Conservation (phyloP, 78 protist genomes). For the Neovahlkampfia damariscottae region DNA sequence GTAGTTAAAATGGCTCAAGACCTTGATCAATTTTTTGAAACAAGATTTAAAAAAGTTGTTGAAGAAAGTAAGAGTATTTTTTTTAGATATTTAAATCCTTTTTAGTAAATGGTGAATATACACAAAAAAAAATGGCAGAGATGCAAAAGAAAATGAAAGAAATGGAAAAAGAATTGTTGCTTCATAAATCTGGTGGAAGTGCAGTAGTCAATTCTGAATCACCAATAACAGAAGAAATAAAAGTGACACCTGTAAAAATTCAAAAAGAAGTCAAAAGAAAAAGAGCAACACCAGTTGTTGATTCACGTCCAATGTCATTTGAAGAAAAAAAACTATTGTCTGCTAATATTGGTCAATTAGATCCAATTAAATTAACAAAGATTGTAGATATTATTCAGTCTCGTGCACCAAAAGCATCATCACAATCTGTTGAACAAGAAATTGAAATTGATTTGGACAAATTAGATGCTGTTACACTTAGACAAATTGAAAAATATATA, state of each 20-base stretch:
- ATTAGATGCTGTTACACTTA: background rate
- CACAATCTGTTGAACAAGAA: background rate
- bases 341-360: background rate
- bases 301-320: background rate
- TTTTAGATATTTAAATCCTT: background rate
- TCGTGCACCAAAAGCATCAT: background rate
- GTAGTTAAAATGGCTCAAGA: background rate
- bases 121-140: no score
- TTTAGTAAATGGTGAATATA: background rate
- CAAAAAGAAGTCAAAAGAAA: background rate
- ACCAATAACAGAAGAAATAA: background rate
- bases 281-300: background rate
- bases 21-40: background rate
- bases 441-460: constrained; percentile 11
- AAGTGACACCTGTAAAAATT: no score
- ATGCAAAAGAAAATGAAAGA: no score
- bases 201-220: background rate
- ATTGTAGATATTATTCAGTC: background rate
- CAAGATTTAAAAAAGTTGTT: background rate
- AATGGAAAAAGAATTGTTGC: no score
- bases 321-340: background rate
- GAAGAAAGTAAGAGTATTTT: background rate
- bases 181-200: background rate
- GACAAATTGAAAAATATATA: background rate
- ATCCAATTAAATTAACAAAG: background rate